Percentiles rank a stretch among this genome's conserved stretches.
Conservation (phyloP, 1,284 basidiomycete species). For the Leccinum insigne region DNA sequence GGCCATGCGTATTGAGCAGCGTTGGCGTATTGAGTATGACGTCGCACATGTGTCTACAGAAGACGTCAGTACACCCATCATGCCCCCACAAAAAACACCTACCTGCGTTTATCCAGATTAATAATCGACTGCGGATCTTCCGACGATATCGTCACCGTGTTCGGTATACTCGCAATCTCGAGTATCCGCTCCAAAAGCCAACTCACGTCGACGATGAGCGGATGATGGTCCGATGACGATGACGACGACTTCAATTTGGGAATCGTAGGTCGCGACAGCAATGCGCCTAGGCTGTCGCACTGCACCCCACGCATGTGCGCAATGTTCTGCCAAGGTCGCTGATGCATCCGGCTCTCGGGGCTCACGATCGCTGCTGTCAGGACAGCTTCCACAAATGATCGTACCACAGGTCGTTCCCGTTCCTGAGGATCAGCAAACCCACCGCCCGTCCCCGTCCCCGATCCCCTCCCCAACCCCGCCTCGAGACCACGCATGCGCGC, state of each 20-base stretch:
- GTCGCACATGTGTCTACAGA: conserved; percentile 59
- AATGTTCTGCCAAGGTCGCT: conserved; percentile 71
- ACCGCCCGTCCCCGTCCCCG: conserved; percentile 7
- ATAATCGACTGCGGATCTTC: conserved; percentile 59
- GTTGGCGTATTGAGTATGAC: conserved; percentile 55
- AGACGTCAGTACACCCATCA: conserved; percentile 7
- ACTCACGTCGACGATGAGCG: conserved; percentile 71
- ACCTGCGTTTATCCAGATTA: conserved; percentile 83
- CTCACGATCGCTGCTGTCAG: conserved; percentile 70
- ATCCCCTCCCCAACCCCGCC: conserved; percentile 6
- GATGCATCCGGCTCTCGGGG: conserved; percentile 71
- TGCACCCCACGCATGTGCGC: conserved; percentile 55
- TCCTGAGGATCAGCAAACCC: conserved; percentile 27
- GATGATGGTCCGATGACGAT: conserved; percentile 31
- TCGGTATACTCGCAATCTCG: conserved; percentile 72
- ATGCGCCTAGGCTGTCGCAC: conserved; percentile 58
- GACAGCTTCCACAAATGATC: conserved; percentile 77
- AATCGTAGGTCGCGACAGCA: conserved; percentile 47
- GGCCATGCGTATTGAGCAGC: conserved; percentile 43
- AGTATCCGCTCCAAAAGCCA: conserved; percentile 81
- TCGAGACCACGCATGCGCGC: conserved; percentile 61
- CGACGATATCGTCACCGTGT: conserved; percentile 57
- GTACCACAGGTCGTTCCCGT: conserved; percentile 55
- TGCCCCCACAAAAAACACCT: conserved; percentile 20
- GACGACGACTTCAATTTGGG: conserved; percentile 25